Conservation (phyloP, 2,329 filamentous ascomycete species). For the Knufia fluminis region DNA sequence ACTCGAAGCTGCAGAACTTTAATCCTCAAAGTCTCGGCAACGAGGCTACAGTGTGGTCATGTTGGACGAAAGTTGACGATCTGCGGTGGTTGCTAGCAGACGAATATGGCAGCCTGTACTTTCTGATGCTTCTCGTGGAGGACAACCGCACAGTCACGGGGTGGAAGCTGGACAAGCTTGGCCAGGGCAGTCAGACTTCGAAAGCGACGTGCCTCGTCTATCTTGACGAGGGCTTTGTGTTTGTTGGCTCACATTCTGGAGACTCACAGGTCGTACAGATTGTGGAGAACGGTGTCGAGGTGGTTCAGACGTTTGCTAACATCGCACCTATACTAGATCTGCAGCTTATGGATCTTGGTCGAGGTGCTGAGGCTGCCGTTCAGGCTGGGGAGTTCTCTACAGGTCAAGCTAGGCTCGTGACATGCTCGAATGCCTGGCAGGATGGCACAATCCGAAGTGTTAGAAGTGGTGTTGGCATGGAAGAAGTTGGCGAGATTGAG, state of each 20-base stretch:
- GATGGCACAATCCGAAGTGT: constrained; percentile 85
- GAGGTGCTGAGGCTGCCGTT: constrained; percentile 60
- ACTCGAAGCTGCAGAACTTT: constrained; percentile 61
- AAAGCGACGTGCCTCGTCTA: constrained; percentile 72
- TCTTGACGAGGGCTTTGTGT: constrained; percentile 62
- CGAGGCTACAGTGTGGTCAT: constrained; percentile 69
- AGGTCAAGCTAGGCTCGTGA: constrained; percentile 86
- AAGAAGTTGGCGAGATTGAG: constrained; percentile 73
- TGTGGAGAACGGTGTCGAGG: constrained; percentile 49
- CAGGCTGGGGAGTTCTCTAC: constrained; percentile 87
- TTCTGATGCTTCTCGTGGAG: constrained; percentile 65
- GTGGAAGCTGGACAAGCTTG: constrained; percentile 61
- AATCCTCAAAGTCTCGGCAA: constrained; percentile 59
- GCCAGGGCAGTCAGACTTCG: constrained; percentile 49
- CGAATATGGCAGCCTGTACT: constrained; percentile 75
- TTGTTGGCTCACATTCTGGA: constrained; percentile 85
- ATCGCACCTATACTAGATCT: constrained; percentile 91
- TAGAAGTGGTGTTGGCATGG: constrained; percentile 83
- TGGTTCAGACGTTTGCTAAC: constrained; percentile 70
- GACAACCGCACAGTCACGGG: constrained; percentile 56
- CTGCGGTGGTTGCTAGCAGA: constrained; percentile 82
- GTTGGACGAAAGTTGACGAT: constrained; percentile 77
- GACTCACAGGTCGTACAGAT: constrained; percentile 76
- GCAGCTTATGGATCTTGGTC: constrained; percentile 90
- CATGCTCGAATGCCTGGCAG: constrained; percentile 80